phyloP scores from a whole-genome alignment of 2,329 filamentous ascomycete species.

The Chrysosporium keratinophilum region DNA sequence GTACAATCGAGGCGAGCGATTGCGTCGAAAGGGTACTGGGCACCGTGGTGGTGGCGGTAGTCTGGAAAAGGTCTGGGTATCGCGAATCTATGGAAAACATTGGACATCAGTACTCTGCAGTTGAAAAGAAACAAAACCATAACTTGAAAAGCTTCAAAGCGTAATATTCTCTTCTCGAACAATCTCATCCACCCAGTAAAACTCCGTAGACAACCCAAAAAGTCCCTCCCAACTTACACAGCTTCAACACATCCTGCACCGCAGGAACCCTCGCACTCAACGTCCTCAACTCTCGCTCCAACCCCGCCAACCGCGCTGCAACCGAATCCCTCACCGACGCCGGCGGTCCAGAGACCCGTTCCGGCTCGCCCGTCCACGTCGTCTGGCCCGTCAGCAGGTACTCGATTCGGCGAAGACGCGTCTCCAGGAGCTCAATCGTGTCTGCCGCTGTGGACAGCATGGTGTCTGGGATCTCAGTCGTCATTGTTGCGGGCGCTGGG shows the following conservation, averaged over 20 bases:
- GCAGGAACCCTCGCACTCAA: conserved; percentile 31
- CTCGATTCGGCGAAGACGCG: conserved; percentile 35
- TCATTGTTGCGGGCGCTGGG: not conserved
- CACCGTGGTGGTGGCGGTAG: conserved; percentile 25
- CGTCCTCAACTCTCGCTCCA: conserved; percentile 32
- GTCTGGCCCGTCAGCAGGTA: conserved; percentile 37
- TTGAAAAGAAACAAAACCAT: conserved; percentile 15
- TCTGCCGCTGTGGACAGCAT: conserved; percentile 26
- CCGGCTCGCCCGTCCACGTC: conserved; percentile 32
- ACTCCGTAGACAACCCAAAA: too few relatives aligned
- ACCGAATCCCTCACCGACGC: conserved; percentile 27
- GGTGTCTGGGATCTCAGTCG: not conserved
- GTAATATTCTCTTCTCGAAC: too few relatives aligned
- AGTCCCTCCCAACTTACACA: conserved; percentile 30
- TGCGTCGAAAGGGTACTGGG: conserved; percentile 30
- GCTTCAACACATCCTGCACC: conserved; percentile 34
- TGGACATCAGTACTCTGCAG: conserved; percentile 12
- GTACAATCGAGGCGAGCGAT: conserved; percentile 33
- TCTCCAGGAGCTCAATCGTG: conserved; percentile 37
- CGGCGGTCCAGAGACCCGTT: conserved; percentile 9
- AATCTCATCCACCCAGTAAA: too few relatives aligned
- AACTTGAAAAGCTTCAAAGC: conserved; percentile 12
- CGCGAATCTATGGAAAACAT: conserved; percentile 14
- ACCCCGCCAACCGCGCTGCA: conserved; percentile 28
- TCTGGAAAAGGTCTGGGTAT: conserved; percentile 35